Percentiles rank a stretch among this genome's conserved stretches.
Conservation (phyloP, 2,329 filamentous ascomycete species). For the Penicillium sp. region DNA sequence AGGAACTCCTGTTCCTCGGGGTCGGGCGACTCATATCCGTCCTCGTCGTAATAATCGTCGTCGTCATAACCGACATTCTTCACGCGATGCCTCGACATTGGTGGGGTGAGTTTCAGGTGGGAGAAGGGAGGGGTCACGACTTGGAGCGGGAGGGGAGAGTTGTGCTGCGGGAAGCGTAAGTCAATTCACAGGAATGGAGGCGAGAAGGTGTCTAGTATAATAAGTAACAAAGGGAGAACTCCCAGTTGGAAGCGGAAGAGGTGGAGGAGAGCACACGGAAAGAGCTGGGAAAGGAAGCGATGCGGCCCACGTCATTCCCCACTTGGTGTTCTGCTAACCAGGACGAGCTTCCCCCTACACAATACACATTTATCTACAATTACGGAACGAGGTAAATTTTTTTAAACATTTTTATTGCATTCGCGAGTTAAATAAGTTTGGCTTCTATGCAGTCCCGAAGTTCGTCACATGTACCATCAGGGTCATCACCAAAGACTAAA, state of each 20-base stretch:
- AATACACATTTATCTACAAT: not conserved
- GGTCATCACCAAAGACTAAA: not conserved
- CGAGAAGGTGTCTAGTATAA: not conserved
- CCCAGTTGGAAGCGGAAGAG: not conserved
- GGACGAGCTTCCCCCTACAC: not conserved
- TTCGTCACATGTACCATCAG: not conserved
- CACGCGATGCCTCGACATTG: conserved; percentile 48
- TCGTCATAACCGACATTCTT: conserved; percentile 46
- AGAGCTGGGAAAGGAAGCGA: conserved; percentile 4
- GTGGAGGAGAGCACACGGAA: not conserved
- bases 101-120: conserved; percentile 4
- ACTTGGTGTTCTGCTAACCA: conserved; percentile 5
- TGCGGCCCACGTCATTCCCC: conserved; percentile 35
- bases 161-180: not conserved
- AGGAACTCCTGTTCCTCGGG: conserved; percentile 55
- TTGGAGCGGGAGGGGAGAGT: conserved; percentile 1
- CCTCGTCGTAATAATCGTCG: conserved; percentile 39
- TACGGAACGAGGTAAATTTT: not conserved
- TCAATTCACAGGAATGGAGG: not conserved
- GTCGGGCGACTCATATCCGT: conserved; percentile 43
- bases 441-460: conserved; percentile 5
- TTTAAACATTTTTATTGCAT: conserved; percentile 1
- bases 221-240: not conserved
- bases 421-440: not conserved
- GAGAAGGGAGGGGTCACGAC: conserved; percentile 2